Evolutionary conservation across 345 rosid genomes (phyloP), one percentile per base, ranked within the genome.

Genomic region (Rhizophora mangle): DNA sequence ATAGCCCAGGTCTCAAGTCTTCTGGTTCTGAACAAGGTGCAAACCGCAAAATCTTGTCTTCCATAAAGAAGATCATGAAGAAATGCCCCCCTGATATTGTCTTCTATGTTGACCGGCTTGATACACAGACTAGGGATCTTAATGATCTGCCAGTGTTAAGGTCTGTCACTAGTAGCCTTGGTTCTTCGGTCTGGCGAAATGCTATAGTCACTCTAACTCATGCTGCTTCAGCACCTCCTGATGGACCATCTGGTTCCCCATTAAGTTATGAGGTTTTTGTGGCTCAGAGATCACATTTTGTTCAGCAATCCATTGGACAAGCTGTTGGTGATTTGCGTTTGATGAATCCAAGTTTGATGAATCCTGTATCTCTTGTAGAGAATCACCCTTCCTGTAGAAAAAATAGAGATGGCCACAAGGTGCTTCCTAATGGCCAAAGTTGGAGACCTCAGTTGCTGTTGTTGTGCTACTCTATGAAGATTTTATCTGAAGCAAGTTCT

Each of bases 201-300:
- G 95, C 92, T 55, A 81, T 94, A 67, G 95, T 91, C 68, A 86
- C 93, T 69, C 82, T 94, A 70, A 94, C 98, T 64, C 97, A 94
- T 82, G 96, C 88, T 70, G 92, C 96, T 78, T 89, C 99, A 53
- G 96, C 99, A 31, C 99, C 96, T 64, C 96, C 99, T 9, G 99
- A 94, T 70, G 97, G 96, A 58, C 99, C 99, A 22, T 82, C 93
- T 51, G 97, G 97, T 66, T 77, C 84, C 29, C 93, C 97, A 60
- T 79, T 91, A 82, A 87, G 90, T 83, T 94, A 91, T 65, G 98
- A 91, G 63, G 92, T 84, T 60, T 94, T 87, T 82, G 89, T 94
- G 65, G 87, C 97, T 66, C 97, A 94, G 68, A 89, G 97, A 68
- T 94, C 98, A 34, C 95, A 87, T 72, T 83, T 88, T 80, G 93